Evolutionary conservation across 2,329 filamentous ascomycete species (phyloP), one percentile per base, ranked within the genome.

Genomic region (Fusarium gaditjirri): DNA sequence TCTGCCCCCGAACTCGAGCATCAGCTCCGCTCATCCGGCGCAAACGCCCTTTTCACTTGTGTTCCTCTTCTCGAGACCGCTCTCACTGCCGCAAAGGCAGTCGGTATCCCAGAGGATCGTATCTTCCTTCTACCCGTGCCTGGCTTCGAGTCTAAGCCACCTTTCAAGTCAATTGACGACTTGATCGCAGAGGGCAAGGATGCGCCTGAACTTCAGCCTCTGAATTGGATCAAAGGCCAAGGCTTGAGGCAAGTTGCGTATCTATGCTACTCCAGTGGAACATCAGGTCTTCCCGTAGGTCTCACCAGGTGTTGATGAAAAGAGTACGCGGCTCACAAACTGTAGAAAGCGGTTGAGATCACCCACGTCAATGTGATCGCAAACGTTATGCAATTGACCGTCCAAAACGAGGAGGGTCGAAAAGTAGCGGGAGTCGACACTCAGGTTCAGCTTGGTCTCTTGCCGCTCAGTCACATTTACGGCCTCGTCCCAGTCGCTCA

Each of bases 391-490:
- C 92, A 94, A 78, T 85, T 91, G 60, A 78, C 76, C 11, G 77
- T 85, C 1, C 90, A 80, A 60, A 80, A 87, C 56, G 52, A 78
- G 65, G 73, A 83, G 58, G 61, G 79, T n/a, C 79, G 84, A 67
- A 78, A 81, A 69, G 73, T 78, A 36, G 74, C 78, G 8, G 78
- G 77, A 17, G 68, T 86, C 21, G 59, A 65, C 4, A 85, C 81
- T 2, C 82, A 87, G 64, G 80, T 87, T 25, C 83, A 80, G 4
- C 86, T 95, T 1, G 93, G 92, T 9, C 84, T 95, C n/a, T 84
- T 95, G 1, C 93, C 93, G 2, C 89, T 94, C 77, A 94, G 92
- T 72, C 94, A 97, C 76, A 96, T 96, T 71, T 97, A 95, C 79
- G 90, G 89, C 8, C 83, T 96, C 39, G 89, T 94, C 9, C 89